Base-by-base conservation (phyloP, 2,329 filamentous ascomycete genomes). In the Septoria linicola region DNA sequence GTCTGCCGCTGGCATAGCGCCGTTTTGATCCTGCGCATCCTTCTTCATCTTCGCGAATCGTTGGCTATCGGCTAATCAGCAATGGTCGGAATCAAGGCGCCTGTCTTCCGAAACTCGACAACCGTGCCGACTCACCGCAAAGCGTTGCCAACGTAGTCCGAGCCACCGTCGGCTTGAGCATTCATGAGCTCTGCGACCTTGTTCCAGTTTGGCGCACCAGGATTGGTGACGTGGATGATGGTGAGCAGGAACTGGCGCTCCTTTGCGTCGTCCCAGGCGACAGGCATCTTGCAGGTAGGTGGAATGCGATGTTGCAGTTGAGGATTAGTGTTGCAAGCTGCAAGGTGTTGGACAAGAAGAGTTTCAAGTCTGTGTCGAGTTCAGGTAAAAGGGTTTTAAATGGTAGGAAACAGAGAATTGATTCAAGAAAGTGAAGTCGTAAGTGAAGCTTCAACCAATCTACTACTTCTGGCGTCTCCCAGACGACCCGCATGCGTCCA, bases 11-110 rank as follows among this genome's bases (percentile, higher is more conserved):
- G 50, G 44, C 41, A 46, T 7, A 25, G 54, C 53, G 40, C 59
- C 59, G 21, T 57, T 51, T 16, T 58, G 52, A 30, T 41, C 54
- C 46, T 17, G 43, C 32, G 39, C 43, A 2, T 32, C 51, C 41
- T 62, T 62, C 36, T 58, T 59, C 41, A 62, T 36, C 42, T 61
- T 62, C 21, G 59, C 54, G 39, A 57, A 62, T 34, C 55, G 58
- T 39, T 62, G 58, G 10, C 60, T 62, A 40, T 23, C 17, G 4
- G 19, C 32, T n/a, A 16, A 10, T n/a, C n/a, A n/a, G n/a, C n/a
- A 17, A 6, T 32, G 14, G 40, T 42, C 8, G 30, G 40, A 8
- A 40, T 14, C 32, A 47, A 11, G 17, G 10, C 14, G 20, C n/a
- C 8, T 32, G 23, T 10, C n/a, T n/a, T n/a, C n/a, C n/a, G n/a